These are phyloP conservation scores for Globisporangium acanthophoron DNA, from an alignment of 352 stramenopile genomes.

Conservation along the genomic window DNA sequence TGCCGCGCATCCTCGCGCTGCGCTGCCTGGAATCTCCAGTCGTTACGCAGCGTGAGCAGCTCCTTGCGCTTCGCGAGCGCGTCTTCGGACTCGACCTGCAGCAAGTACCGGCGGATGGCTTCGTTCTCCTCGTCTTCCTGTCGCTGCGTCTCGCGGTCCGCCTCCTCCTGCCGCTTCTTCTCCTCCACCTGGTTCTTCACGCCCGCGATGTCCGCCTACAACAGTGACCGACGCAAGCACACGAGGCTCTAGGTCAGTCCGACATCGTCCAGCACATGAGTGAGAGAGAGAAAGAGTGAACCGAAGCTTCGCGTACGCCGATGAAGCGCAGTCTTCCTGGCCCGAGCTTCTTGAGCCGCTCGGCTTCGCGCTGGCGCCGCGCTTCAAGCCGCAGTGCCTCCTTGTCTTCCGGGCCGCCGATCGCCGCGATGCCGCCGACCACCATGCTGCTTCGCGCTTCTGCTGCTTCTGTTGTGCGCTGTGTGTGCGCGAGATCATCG, in stretches of 20 bases:
- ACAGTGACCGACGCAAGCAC: background rate
- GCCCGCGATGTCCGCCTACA: slow-evolving; percentile 62
- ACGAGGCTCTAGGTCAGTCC: background rate
- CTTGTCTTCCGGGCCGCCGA: slow-evolving; percentile 21
- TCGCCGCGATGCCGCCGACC: slow-evolving; percentile 9
- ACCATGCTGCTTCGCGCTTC: slow-evolving; percentile 1
- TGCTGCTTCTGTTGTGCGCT: background rate
- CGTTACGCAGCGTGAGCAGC: slow-evolving; percentile 54
- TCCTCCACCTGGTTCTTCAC: slow-evolving; percentile 75
- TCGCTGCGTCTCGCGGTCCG: slow-evolving; percentile 35
- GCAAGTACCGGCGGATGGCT: slow-evolving; percentile 63
- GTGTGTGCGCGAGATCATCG: too few species aligned
- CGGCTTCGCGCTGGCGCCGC: slow-evolving; percentile 52
- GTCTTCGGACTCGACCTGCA: slow-evolving; percentile 74
- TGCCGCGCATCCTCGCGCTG: slow-evolving; percentile 23
- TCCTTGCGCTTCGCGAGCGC: slow-evolving; percentile 54
- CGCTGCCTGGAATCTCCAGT: slow-evolving; percentile 47
- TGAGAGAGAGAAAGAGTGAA: too few species aligned
- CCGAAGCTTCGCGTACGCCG: slow-evolving; percentile 27
- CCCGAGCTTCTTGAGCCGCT: slow-evolving; percentile 62
- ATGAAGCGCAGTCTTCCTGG: slow-evolving; percentile 61
- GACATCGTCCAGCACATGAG: background rate
- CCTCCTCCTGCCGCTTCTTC: slow-evolving; percentile 43
- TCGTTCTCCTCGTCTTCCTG: slow-evolving; percentile 48
- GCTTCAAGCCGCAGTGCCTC: slow-evolving; percentile 55